These are phyloP conservation scores for Populus alba DNA, from an alignment of 345 rosid genomes.

Conservation along the genomic window DNA sequence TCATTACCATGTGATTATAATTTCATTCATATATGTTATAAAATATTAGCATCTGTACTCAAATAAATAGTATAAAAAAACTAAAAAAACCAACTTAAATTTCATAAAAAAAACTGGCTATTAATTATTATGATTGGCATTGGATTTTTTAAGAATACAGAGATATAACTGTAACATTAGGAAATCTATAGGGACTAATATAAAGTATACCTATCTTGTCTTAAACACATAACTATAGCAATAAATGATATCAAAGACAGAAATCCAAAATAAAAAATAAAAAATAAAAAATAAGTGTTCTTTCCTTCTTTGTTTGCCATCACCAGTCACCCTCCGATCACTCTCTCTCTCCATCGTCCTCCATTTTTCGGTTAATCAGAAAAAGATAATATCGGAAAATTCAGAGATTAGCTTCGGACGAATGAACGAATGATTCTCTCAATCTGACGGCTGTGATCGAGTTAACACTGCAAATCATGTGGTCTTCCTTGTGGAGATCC, in stretches of 20 bases:
- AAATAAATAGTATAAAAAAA: no score
- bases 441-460: not conserved
- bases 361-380: not conserved
- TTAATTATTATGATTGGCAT: not conserved
- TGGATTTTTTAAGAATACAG: not conserved
- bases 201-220: not conserved
- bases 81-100: no score
- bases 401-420: not conserved
- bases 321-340: not conserved
- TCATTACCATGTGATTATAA: no score
- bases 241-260: no score
- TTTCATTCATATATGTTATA: no score
- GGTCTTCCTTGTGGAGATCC: constrained; percentile 84
- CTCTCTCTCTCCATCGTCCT: not conserved
- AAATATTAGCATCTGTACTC: no score
- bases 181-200: not conserved
- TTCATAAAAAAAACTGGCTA: no score
- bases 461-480: constrained; percentile 48
- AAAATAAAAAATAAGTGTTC: not conserved
- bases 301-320: not conserved
- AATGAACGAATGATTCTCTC: not conserved
- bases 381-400: not conserved
- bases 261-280: no score
- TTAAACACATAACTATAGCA: no score
- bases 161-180: not conserved